Evolutionary conservation across 2,329 filamentous ascomycete species (phyloP), one percentile per base, ranked within the genome.

Genomic region (Dendrostoma leiphaemia): DNA sequence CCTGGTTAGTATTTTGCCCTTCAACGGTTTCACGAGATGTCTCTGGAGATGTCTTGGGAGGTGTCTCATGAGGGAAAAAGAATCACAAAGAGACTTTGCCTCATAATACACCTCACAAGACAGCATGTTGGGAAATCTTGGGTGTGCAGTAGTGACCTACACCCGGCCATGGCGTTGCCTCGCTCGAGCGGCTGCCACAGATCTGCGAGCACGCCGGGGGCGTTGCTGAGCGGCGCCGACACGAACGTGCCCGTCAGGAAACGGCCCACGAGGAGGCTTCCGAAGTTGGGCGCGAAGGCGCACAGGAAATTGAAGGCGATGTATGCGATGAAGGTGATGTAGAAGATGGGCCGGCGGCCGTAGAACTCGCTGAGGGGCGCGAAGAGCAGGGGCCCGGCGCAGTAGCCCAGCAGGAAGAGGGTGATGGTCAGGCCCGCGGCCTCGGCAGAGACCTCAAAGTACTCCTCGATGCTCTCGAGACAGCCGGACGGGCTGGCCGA

Each of bases 361-460:
- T 79, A 84, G 54, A 83, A 79, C 64, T 84, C 82, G 34, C 74
- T 79, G 19, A 83, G 62, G 0, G 81, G 82, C 1, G 81, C 82
- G 61, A 82, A 85, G 2, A 83, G 46, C 3, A 86, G 68, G 0
- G 83, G 83, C 0, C 83, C 83, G 2, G 78, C 74, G 57, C 78
- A 79, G 64, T 85, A 86, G 2, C 77, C 80, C 4, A 83, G 69
- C 24, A 83, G 68, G 60, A 82, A 84, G 9, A 83, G 63, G 0
- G 79, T 80, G 40, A 81, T 77, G 1, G 78, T 77, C 8, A 83
- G 68, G 2, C 72, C 73, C 0, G 76, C 75, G 2, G 70, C 77
- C 55, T 76, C 74, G 6, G 53, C 58, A 0, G 78, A 81, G 2
- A 84, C 71, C 15, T 67, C 59, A 50, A 83, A 80, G 13, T 74